Base-by-base conservation (phyloP, 1,139 yeast genomes). In the Kurtzmaniella quercitrusa region DNA sequence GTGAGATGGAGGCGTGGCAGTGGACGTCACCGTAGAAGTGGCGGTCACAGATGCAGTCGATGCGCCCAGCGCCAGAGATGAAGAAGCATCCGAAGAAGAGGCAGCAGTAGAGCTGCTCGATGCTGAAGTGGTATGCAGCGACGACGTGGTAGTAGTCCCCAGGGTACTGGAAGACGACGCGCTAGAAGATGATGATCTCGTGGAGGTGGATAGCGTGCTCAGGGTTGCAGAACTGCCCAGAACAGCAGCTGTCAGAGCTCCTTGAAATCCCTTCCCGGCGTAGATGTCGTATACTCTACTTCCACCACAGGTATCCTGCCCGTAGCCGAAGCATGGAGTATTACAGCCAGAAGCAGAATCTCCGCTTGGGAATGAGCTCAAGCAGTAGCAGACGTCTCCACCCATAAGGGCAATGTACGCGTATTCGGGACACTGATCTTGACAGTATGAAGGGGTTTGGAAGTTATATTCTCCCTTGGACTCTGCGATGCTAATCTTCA, bases 331-430 rank as follows among this genome's bases (percentile, higher is more conserved):
- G 60, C 93, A 85, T 1, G 52, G 44, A 1, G 55, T 55, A 48
- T 61, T 53, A 64, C 93, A 85, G 25, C 50, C 45, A 9, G 67
- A 47, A n/a, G 55, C 42, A 12, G 36, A 5, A 23, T 18, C 17
- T n/a, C 29, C 11, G 9, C 23, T 16, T 3, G 44, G 37, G 43
- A 24, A 23, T 45, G 65, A 51, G 48, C 66, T 57, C 48, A 91
- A 86, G 63, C 96, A 88, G 56, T 70, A 78, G 63, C 96, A 88
- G 16, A 65, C 61, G 42, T 66, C 58, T 34, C 89, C 91, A 37
- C 73, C 56, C 15, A 65, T 63, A 39, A 84, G 54, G 7, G 93
- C 95, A 53, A 81, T 75, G 53, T 79, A 85, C 3, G 79, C 65
- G 46, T 66, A 71, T 18, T 65, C 61, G 3, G 75, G 60, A 59